Base-by-base conservation (phyloP, 169 alveolate species). In the Eimeria praecox region DNA sequence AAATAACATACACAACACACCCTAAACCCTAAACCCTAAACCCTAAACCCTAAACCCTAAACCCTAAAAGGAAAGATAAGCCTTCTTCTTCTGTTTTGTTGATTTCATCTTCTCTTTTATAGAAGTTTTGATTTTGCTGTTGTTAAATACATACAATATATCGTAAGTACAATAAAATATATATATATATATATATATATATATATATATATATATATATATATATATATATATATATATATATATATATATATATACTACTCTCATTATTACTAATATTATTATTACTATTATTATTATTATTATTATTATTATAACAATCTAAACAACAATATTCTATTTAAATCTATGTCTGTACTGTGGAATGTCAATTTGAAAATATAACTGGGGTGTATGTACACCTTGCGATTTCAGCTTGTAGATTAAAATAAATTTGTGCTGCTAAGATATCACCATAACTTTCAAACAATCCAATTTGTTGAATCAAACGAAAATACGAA, bases 221-320 rank as follows among this genome's bases (percentile, higher is more conserved):
- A 62, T n/a, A 62, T 24, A 62, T 62, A 62, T 49, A 5, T 49
- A 8, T 49, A 5, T 49, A 49, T 12, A 49, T 49, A 49, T 49
- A 49, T n/a, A 49, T 49, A 49, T 49, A 49, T 49, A 49, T 49
- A 49, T 49, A 49, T 66, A 33, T 56, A 56, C 20, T 9, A 3
- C 10, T 56, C n/a, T 56, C 2, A 2, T 2, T 56, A 20, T 20
- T 56, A n/a, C 42, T 78, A 24, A 4, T 87, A 9, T 27, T 75
- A 14, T 75, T 52, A 4, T 62, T 78, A 20, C 20, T 87, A 75
- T 38, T 87, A 35, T 62, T 40, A 22, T 78, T 87, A 20, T 75
- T 78, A 10, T 62, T 78, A n/a, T 62, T 56, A 38, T 87, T 75
- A 35, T 44, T 62, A 40, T 75, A 77, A 10, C 80, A 75, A 33